Conservation (phyloP, 306 rosid genomes). For the Rosa chinensis region DNA sequence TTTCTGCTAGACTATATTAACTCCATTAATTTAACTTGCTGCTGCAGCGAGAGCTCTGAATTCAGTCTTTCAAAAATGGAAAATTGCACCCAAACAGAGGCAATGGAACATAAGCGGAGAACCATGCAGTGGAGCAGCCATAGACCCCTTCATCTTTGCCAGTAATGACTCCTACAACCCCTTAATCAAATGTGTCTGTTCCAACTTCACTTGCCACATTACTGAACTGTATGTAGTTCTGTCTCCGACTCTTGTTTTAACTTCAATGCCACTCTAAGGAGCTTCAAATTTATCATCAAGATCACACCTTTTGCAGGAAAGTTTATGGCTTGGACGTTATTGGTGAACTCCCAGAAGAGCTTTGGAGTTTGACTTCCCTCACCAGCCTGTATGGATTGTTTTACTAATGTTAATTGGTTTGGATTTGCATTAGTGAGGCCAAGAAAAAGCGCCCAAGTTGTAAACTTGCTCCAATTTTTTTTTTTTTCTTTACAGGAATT, state of each 20-base stretch:
- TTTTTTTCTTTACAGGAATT: constrained; percentile 36
- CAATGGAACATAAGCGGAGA: constrained; percentile 73
- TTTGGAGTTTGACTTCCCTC: constrained; percentile 53
- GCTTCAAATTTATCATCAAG: background rate
- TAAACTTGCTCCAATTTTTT: background rate
- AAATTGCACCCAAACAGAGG: constrained; percentile 11
- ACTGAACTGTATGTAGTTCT: constrained; percentile 38
- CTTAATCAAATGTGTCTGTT: constrained; percentile 66
- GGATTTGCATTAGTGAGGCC: too few species aligned
- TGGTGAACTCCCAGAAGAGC: constrained; percentile 64
- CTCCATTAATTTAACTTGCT: background rate
- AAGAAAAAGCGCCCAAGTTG: background rate
- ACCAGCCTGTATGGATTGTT: too few species aligned
- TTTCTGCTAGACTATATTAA: too few species aligned
- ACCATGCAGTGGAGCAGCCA: constrained; percentile 63
- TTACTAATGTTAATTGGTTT: background rate
- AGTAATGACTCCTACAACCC: constrained; percentile 26
- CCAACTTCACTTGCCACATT: constrained; percentile 55
- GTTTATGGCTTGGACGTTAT: constrained; percentile 40
- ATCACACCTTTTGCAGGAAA: constrained; percentile 42
- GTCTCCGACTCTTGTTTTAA: constrained; percentile 1
- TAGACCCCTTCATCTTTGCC: constrained; percentile 15
- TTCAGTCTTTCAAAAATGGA: constrained; percentile 61
- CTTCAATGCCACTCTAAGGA: background rate
- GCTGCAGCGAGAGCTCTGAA: constrained; percentile 58